Evolutionary conservation across 805 yeast genomes (phyloP), one percentile per base, ranked within the genome.

Genomic region (Sungouiella thailandica): DNA sequence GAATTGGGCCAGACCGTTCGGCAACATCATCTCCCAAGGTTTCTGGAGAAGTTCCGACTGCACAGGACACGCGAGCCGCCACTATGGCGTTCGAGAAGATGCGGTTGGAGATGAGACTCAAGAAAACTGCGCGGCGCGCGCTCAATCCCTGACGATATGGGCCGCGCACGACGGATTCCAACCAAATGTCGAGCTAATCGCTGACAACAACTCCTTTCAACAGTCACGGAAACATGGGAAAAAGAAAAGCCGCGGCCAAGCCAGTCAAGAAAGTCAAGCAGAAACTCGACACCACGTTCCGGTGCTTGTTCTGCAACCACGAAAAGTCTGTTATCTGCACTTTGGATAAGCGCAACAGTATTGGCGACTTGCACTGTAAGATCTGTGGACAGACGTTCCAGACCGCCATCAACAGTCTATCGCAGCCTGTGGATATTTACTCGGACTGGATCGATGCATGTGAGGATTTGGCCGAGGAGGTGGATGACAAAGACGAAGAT

Each of bases 371-470:
- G 39, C 78, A 76, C 43, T 90, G 98, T 59, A 93, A 93, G 55
- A 82, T 88, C 22, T 90, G 98, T 57, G 97, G 97, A 0, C 97
- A 89, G 58, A 74, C 77, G 24, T 90, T 93, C 67, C 97, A 89
- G 57, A 77, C 95, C 4, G 78, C 88, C 29, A 86, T 89, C 47
- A 86, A 86, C 57, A 76, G 86, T 3, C 65, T 83, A 32, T 78
- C 87, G 11, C 96, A 85, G 37, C 96, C 98, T 0, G 88, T 90
- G 26, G 98, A 90, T 61, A 83, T 90, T 11, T 90, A 90, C 55
- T 82, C 95, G 31, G 97, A 90, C 57, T 90, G 98, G 98, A 87
- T 87, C 34, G 98, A 90, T 66, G 97, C 97, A 1, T 84, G 90
- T 61, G 94, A 83, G 50, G 87, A 84, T 22, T 82, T 84, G 33